A percentile compares a stretch with the other conserved stretches of the same genome.
These are phyloP conservation scores for Malus fusca DNA, from an alignment of 306 rosid species.

Conservation along the genomic window DNA sequence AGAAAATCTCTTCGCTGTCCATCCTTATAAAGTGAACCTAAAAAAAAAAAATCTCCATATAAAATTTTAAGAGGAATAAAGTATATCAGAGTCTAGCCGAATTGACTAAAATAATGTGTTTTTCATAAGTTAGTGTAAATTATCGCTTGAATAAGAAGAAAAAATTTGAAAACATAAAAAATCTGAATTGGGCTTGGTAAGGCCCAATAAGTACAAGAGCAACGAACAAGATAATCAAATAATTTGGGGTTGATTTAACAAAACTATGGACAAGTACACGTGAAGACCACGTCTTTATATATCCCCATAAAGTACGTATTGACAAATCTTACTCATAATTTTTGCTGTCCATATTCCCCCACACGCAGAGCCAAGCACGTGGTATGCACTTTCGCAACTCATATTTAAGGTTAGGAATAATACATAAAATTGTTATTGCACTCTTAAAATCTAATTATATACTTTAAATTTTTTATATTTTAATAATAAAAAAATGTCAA, in stretches of 20 bases:
- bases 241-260: not conserved
- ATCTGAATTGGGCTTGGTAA: not conserved
- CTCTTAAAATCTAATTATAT: too few species aligned
- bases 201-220: not conserved
- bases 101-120: too few species aligned
- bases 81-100: too few species aligned
- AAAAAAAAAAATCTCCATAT: too few species aligned
- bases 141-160: too few species aligned
- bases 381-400: not conserved
- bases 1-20: too few species aligned
- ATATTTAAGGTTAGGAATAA: not conserved
- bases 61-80: too few species aligned
- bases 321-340: constrained; percentile 3
- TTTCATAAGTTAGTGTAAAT: too few species aligned
- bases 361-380: not conserved
- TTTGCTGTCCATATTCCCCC: constrained; percentile 9
- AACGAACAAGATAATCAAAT: not conserved
- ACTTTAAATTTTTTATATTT: too few species aligned
- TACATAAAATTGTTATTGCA: too few species aligned
- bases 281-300: constrained; percentile 25
- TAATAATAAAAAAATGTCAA: too few species aligned
- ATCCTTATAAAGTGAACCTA: too few species aligned
- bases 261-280: constrained; percentile 12
- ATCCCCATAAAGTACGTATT: not conserved
- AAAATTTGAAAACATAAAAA: not conserved